phyloP scores from a whole-genome alignment of 2,329 filamentous ascomycete species.

The Colletotrichum costaricense region DNA sequence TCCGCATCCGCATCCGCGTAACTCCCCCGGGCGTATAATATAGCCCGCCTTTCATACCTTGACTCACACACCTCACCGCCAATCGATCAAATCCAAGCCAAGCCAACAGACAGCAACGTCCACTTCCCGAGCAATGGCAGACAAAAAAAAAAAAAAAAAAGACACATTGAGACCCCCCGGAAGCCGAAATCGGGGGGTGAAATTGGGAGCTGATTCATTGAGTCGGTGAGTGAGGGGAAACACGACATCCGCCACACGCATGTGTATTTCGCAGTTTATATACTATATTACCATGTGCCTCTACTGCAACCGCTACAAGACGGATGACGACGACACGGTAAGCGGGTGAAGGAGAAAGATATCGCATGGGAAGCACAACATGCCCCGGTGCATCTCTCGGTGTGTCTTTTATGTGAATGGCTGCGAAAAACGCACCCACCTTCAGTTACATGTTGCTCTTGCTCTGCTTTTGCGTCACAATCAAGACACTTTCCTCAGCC shows the following conservation, averaged over 20 bases:
- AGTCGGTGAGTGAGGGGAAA: background rate
- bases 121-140: background rate
- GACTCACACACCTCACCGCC: slow-evolving; percentile 6
- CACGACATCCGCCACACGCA: background rate
- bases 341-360: background rate
- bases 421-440: background rate
- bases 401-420: background rate
- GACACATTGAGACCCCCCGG: too few relatives aligned
- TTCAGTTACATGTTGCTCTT: background rate
- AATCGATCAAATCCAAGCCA: slow-evolving; percentile 10
- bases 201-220: too few relatives aligned
- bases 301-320: background rate
- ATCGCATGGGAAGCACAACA: background rate
- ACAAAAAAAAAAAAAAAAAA: too few relatives aligned
- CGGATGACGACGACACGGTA: background rate
- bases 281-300: background rate
- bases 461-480: background rate
- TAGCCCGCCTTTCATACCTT: background rate
- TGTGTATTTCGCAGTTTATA: background rate
- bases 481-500: background rate
- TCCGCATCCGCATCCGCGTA: background rate
- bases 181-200: too few relatives aligned
- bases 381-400: background rate
- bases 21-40: background rate
- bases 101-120: background rate